These are phyloP conservation scores for Acrodontium crateriforme DNA, from an alignment of 2,329 filamentous ascomycete species.

Conservation along the genomic window DNA sequence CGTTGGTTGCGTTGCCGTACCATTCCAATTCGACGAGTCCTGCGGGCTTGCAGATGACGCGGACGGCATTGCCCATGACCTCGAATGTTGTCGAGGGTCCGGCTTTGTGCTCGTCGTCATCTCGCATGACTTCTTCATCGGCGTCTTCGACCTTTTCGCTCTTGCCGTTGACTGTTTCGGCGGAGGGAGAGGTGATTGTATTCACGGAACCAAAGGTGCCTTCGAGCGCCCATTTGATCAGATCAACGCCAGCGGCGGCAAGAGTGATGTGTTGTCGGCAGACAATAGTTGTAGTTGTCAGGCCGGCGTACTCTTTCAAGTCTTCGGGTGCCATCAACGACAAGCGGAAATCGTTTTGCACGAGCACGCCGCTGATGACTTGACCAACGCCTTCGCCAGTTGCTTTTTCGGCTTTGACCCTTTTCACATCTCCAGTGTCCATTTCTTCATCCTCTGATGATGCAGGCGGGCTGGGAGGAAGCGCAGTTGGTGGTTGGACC, in stretches of 20 bases:
- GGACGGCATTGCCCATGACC: constrained; percentile 84
- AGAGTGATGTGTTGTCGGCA: constrained; percentile 86
- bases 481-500: constrained; percentile 49
- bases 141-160: constrained; percentile 38
- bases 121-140: constrained; percentile 48
- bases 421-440: constrained; percentile 14
- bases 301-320: constrained; percentile 85
- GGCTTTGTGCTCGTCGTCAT: constrained; percentile 27
- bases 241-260: constrained; percentile 73
- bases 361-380: constrained; percentile 77
- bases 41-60: constrained; percentile 48
- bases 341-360: constrained; percentile 96
- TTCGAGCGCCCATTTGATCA: constrained; percentile 88
- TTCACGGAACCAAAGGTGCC: constrained; percentile 78
- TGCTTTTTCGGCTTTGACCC: constrained; percentile 13
- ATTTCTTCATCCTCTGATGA: constrained; percentile 26
- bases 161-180: constrained; percentile 18
- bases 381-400: constrained; percentile 43
- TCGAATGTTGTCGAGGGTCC: constrained; percentile 34
- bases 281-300: constrained; percentile 85
- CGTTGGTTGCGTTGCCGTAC: constrained; percentile 96
- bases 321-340: constrained; percentile 95
- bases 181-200: constrained; percentile 19
- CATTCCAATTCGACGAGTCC: constrained; percentile 85
- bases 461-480: constrained; percentile 19